These are phyloP conservation scores for Sisymbrium altissimum DNA, from an alignment of 345 rosid species.

Conservation along the genomic window DNA sequence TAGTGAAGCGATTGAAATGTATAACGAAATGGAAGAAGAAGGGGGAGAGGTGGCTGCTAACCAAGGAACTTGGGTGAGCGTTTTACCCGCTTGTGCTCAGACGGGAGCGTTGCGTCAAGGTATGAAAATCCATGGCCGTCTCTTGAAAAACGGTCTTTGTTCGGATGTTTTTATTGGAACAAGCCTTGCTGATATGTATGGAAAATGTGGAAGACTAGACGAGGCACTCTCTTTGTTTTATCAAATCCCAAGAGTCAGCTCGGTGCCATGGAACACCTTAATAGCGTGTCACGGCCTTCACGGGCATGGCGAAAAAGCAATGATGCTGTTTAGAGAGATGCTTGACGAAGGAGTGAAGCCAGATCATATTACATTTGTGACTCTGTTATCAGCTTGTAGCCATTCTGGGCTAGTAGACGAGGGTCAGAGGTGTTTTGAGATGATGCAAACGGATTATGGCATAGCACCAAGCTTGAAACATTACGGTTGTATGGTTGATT, in stretches of 20 bases:
- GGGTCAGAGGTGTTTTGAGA: conserved; percentile 46
- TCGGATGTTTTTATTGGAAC: conserved; percentile 47
- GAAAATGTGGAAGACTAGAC: conserved; percentile 52
- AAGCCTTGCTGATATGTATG: conserved; percentile 56
- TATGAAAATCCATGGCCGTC: conserved; percentile 42
- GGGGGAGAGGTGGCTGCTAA: conserved; percentile 37
- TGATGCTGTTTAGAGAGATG: conserved; percentile 46
- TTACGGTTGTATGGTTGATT: conserved; percentile 63
- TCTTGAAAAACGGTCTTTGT: conserved; percentile 39
- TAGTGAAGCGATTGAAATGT: conserved; percentile 49
- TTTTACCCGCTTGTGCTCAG: conserved; percentile 53
- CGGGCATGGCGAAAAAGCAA: conserved; percentile 49
- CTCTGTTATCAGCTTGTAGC: conserved; percentile 56
- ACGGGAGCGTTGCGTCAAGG: conserved; percentile 55
- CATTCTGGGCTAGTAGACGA: conserved; percentile 55
- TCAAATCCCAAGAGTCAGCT: conserved; percentile 39
- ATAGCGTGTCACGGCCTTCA: conserved; percentile 50
- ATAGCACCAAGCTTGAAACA: conserved; percentile 50
- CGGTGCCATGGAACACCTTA: conserved; percentile 60
- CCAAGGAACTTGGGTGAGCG: conserved; percentile 60
- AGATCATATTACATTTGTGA: conserved; percentile 53
- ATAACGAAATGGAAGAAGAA: conserved; percentile 39
- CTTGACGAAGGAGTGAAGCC: conserved; percentile 45
- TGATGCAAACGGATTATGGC: conserved; percentile 43
- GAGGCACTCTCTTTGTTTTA: conserved; percentile 45